Percentiles rank a stretch among this genome's conserved stretches.
phyloP scores from a whole-genome alignment of 1,284 basidiomycete species.

The Pholiota adiposa region DNA sequence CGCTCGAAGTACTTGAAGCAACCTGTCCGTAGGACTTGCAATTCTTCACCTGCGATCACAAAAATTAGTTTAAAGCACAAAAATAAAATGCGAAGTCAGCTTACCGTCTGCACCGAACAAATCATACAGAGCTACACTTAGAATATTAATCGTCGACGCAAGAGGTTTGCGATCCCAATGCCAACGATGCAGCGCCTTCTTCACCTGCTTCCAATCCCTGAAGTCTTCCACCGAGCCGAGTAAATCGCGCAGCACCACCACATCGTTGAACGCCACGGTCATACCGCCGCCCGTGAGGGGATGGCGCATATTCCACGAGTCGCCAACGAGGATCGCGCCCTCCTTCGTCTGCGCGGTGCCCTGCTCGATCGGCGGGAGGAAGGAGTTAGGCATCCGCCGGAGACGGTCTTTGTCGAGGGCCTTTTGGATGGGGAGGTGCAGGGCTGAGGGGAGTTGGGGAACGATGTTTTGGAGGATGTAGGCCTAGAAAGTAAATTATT shows the following conservation, averaged over 20 bases:
- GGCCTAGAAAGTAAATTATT: constrained; percentile 42
- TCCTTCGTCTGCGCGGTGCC: constrained; percentile 60
- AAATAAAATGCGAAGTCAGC: constrained; percentile 4
- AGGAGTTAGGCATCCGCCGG: constrained; percentile 95
- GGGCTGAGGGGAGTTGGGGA: constrained; percentile 76
- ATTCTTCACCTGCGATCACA: constrained; percentile 63
- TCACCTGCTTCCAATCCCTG: constrained; percentile 66
- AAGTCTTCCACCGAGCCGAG: constrained; percentile 56
- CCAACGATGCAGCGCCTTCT: constrained; percentile 69
- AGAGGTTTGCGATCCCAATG: constrained; percentile 86
- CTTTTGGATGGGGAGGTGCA: constrained; percentile 64
- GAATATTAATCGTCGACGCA: constrained; percentile 85
- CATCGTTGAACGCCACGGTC: constrained; percentile 91
- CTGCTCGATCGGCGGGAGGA: constrained; percentile 87
- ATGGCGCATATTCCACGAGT: constrained; percentile 99
- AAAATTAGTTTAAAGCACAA: not conserved
- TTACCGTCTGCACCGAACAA: constrained; percentile 89
- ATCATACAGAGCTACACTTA: constrained; percentile 91
- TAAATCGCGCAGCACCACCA: constrained; percentile 72
- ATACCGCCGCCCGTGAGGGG: constrained; percentile 97
- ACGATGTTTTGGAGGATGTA: constrained; percentile 76
- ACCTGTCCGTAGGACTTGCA: constrained; percentile 87
- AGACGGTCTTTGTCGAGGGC: constrained; percentile 77
- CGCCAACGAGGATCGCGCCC: constrained; percentile 89
- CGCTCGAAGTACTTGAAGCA: constrained; percentile 98